Base-by-base conservation (phyloP, 2,329 filamentous ascomycete genomes). In the Salinomyces thailandicus region DNA sequence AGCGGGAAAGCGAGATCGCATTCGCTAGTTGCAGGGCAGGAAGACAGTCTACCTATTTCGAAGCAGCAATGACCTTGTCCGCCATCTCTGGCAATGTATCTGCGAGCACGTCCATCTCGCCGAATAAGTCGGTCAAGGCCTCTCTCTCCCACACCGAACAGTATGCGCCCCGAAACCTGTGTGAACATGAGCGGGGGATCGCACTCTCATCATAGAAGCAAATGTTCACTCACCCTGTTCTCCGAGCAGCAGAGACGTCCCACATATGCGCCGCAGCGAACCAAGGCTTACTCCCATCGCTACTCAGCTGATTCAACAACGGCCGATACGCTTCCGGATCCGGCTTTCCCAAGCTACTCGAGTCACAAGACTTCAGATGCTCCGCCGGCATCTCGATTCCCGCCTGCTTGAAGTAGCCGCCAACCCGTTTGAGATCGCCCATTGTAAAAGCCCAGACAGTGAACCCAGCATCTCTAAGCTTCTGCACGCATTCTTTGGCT, bases 191-290 rank as follows among this genome's bases (percentile, higher is more conserved):
- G n/a, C n/a, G n/a, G n/a, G n/a, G n/a, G n/a, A n/a, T n/a, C n/a
- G n/a, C n/a, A n/a, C n/a, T n/a, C n/a, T n/a, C n/a, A n/a, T n/a
- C n/a, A n/a, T n/a, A n/a, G n/a, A n/a, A n/a, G n/a, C n/a, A n/a
- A n/a, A n/a, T n/a, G 22, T 4, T 9, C n/a, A 26, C 22, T 8
- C n/a, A 26, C 22, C 22, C 22, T 9, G 22, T 26, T n/a, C 22
- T 26, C n/a, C 22, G 22, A 26, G 72, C 71, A 4, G 69, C 68
- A 15, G 62, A 62, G 1, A 70, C 69, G 56, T 75, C 71, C 72
- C 71, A 75, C 60, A 68, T 68, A 53, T 75, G 72, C 17, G 69
- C 72, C 1, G 72, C 71, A 1, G 68, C 71, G 49, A 73, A 75
- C 71, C 71, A 75, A 22, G 62, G 61, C 42, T 18, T 15, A 13